phyloP scores from a whole-genome alignment of 2,329 filamentous ascomycete species.

The Lasiodiplodia citricola region DNA sequence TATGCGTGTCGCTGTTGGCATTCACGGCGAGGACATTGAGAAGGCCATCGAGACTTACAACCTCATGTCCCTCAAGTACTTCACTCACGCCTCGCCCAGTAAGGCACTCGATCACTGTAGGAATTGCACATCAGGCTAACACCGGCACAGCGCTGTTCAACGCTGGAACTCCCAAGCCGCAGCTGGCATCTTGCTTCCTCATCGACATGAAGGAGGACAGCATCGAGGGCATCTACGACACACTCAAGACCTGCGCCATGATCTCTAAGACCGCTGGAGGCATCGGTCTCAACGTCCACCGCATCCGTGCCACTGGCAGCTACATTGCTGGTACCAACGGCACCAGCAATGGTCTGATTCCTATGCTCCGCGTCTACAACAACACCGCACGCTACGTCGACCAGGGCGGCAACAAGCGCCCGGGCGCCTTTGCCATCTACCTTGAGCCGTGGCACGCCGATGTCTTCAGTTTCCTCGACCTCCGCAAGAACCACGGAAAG shows the following conservation, averaged over 20 bases:
- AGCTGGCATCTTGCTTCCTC: constrained; percentile 97
- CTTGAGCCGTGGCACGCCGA: constrained; percentile 99
- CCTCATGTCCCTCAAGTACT: constrained; percentile 98
- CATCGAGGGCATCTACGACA: constrained; percentile 99
- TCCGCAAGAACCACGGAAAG: constrained; percentile 99
- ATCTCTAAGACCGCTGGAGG: constrained; percentile 99
- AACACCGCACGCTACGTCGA: constrained; percentile 99
- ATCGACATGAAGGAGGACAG: constrained; percentile 99
- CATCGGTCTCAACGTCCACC: constrained; percentile 95
- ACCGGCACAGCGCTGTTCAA: constrained; percentile 81
- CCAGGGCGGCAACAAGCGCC: constrained; percentile 98
- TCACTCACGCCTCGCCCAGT: constrained; percentile 90
- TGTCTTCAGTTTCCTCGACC: constrained; percentile 95
- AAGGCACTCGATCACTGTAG: not conserved
- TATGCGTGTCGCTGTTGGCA: constrained; percentile 97
- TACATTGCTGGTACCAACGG: constrained; percentile 99
- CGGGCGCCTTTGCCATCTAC: constrained; percentile 98
- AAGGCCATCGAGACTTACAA: constrained; percentile 97
- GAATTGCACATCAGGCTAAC: not conserved
- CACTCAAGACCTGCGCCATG: constrained; percentile 98
- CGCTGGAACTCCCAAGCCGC: constrained; percentile 90
- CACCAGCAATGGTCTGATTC: constrained; percentile 94
- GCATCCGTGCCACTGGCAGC: constrained; percentile 94
- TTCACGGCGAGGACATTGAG: constrained; percentile 94
- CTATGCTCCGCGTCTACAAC: constrained; percentile 99